These are phyloP conservation scores for Picea abies DNA, from an alignment of 83 land plant genomes.

Conservation along the genomic window DNA sequence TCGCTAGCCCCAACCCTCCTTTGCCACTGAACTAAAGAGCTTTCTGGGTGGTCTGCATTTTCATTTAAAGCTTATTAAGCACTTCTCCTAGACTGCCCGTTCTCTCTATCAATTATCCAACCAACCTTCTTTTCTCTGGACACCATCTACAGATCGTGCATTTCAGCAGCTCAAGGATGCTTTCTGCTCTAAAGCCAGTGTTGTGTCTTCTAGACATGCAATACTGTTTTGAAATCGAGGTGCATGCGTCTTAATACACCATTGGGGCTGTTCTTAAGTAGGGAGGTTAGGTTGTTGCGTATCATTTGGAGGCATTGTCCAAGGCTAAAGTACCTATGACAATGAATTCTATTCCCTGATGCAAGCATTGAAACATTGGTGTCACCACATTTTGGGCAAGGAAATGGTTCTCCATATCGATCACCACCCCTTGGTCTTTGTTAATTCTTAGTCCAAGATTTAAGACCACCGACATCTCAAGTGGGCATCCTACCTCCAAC, in stretches of 20 bases:
- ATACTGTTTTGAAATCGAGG: neutral
- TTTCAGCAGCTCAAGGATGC: neutral
- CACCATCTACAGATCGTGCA: neutral
- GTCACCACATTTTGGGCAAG: neutral
- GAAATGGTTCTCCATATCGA: neutral
- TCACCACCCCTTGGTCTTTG: neutral
- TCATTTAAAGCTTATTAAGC: neutral
- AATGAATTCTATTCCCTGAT: neutral
- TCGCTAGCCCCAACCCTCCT: neutral
- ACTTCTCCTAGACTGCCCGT: neutral
- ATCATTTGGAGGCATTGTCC: neutral
- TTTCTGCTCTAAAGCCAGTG: neutral
- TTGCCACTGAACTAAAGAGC: neutral
- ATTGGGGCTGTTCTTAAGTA: neutral
- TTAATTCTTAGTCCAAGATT: neutral
- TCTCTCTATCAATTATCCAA: neutral
- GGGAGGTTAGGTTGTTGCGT: neutral
- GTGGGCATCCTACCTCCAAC: neutral
- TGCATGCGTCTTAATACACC: neutral
- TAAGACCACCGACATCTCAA: neutral
- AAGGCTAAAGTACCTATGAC: neutral
- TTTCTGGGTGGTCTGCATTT: neutral
- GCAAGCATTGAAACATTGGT: neutral
- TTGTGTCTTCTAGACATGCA: neutral
- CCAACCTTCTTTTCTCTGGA: neutral